Base-by-base conservation (phyloP, 2,329 filamentous ascomycete genomes). In the Pyrenochaeta sp. region DNA sequence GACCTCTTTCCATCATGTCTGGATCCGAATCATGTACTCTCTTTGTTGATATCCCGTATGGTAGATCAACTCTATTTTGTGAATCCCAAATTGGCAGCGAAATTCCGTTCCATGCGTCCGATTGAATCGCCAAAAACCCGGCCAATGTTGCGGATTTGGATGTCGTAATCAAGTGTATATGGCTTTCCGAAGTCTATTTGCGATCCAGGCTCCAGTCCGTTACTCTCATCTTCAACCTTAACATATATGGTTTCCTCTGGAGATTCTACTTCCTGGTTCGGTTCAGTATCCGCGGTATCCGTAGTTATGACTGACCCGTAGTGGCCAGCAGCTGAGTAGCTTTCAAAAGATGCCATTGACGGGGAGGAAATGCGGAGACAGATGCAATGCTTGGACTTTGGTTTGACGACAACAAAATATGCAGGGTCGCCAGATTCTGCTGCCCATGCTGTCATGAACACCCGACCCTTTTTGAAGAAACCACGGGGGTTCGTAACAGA, bases 121-220 rank as follows among this genome's bases (percentile, higher is more conserved):
- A 47, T 21, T 45, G 5, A 22, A 27, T 13, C 27, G 20, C 9
- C 35, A 35, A 9, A n/a, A n/a, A 63, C 58, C 10, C 44, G 13
- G 2, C 61, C 61, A 36, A 65, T 60, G 15, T 60, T 53, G 17
- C 48, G 40, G 3, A 63, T 49, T 28, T 61, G 65, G 22, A 66
- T 53, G 21, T 65, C 63, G 34, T 65, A 52, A 32, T 66, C 62
- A 1, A 66, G 49, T 0, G 60, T 58, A 26, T 63, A 65, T 6
- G 54, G 41, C 15, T 60, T 65, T 8, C 24, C 30, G 30, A 58
- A 62, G 15, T 63, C 57, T 17, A 65, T 32, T 4, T 58, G 48
- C 3, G 58, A 58, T 38, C 52, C 40, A 1, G 39, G 32, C 30
- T 61, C 46, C 30, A 66, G 36, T 7, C n/a, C n/a, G 21, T 9